Evolutionary conservation across 768 basidiomycete species (phyloP), one percentile per base, ranked within the genome.

Genomic region (Trametes elegans): DNA sequence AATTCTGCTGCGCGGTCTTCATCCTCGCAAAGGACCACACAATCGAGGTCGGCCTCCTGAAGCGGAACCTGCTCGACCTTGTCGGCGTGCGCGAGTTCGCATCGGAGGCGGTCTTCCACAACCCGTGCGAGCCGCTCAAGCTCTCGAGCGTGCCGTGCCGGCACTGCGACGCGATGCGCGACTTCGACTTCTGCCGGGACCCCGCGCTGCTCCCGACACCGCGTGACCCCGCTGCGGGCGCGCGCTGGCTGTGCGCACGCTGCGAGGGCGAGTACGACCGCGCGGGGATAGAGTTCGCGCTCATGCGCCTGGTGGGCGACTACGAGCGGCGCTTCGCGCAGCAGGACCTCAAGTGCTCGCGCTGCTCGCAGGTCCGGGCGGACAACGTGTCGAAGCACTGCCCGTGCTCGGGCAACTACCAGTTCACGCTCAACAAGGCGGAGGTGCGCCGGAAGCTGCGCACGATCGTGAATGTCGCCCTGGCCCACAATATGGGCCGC

Each of bases 181-280:
- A 96, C 68, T 90, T 99, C 64, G 97, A 99, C 70, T 90, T 99
- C 65, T 98, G 96, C 68, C 83, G 96, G 14, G 96, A 98, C 71
- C 79, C 84, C 10, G 89, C 93, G 55, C 77, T 97, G 35, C 75
- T 92, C 38, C 85, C 90, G 9, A 36, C 50, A 7, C 21, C 50
- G 38, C 45, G 75, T 74, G 59, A 53, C 18, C 42, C 51, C 14
- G 46, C 46, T 47, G 46, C 46, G 45, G 46, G 46, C 4, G 46
- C 46, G 34, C 46, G 46, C 1, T 47, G 46, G 46, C 73, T n/a
- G n/a, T n/a, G n/a, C n/a, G n/a, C n/a, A n/a, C n/a, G n/a, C n/a
- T n/a, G 24, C 77, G 63, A 59, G 72, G 55, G 71, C 79, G 31
- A 72, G 78, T 40, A 39, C 50, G 29, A 34, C 32, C 10, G 50